Conservation (phyloP, 108 stramenopile species). For the Conticribra weissflogii region DNA sequence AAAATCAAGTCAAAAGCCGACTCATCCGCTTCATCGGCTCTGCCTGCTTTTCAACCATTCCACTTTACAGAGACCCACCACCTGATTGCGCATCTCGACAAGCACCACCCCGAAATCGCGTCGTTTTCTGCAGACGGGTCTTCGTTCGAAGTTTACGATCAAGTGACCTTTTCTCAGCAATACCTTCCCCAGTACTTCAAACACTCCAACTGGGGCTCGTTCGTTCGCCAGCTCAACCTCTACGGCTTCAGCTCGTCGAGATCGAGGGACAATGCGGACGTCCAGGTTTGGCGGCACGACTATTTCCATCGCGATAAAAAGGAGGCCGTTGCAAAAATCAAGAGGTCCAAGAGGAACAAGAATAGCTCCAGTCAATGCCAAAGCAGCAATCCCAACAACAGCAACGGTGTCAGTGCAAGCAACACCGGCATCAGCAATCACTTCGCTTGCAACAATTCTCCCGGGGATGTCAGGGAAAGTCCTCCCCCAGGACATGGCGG, state of each 20-base stretch:
- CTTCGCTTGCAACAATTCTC: too few species aligned
- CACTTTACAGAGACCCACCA: background rate
- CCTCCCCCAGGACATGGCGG: background rate
- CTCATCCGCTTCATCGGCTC: background rate
- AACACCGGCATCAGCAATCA: background rate
- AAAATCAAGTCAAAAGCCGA: background rate
- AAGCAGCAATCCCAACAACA: too few species aligned
- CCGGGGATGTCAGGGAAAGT: too few species aligned
- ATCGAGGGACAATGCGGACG: background rate
- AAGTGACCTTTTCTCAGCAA: constrained; percentile 6
- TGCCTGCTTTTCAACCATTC: background rate
- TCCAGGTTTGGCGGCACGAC: background rate
- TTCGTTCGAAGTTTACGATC: constrained; percentile 15
- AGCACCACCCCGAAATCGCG: background rate
- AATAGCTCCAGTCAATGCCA: too few species aligned
- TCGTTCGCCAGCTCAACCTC: constrained; percentile 1
- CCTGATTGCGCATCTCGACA: constrained; percentile 3
- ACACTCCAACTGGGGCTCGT: constrained; percentile 1
- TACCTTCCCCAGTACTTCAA: constrained; percentile 11
- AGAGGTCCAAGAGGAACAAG: background rate
- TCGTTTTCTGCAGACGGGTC: constrained; percentile 13
- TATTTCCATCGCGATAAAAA: background rate
- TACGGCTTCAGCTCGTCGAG: background rate
- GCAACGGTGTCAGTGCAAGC: background rate
- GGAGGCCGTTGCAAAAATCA: background rate